phyloP scores from a whole-genome alignment of 1,284 basidiomycete species.

The Moesziomyces aphidis region DNA sequence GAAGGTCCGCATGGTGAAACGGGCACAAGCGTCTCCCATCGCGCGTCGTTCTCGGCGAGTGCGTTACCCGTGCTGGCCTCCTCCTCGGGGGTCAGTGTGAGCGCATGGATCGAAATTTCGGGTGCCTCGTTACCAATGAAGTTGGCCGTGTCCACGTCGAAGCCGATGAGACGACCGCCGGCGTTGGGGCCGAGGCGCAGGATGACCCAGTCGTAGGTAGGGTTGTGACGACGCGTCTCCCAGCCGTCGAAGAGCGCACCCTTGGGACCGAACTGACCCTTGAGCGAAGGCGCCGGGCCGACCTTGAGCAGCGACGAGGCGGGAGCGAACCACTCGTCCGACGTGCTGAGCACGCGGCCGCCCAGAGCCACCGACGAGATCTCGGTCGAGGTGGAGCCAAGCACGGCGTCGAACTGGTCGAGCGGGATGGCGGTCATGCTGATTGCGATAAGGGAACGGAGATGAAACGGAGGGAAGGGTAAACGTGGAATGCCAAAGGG shows the following conservation, averaged over 20 bases:
- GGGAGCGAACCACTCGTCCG: slow-evolving; percentile 96
- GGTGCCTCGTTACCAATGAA: slow-evolving; percentile 90
- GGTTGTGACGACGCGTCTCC: slow-evolving; percentile 92
- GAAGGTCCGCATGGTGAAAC: slow-evolving; percentile 74
- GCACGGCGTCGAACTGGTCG: slow-evolving; percentile 40
- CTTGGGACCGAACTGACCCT: slow-evolving; percentile 92
- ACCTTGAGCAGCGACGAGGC: slow-evolving; percentile 82
- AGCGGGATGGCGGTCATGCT: slow-evolving; percentile 42
- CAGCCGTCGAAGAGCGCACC: slow-evolving; percentile 95
- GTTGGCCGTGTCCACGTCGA: slow-evolving; percentile 95
- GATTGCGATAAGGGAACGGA: neutral
- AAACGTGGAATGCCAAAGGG: neutral
- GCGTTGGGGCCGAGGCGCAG: slow-evolving; percentile 83
- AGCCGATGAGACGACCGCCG: slow-evolving; percentile 79
- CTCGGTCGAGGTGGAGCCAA: slow-evolving; percentile 72
- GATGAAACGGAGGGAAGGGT: neutral
- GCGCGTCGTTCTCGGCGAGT: slow-evolving; percentile 59
- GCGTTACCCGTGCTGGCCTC: slow-evolving; percentile 37
- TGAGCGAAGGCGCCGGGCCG: slow-evolving; percentile 72
- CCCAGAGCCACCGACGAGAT: slow-evolving; percentile 89
- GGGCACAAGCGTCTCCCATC: slow-evolving; percentile 60
- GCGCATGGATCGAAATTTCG: slow-evolving; percentile 54
- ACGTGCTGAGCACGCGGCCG: slow-evolving; percentile 79
- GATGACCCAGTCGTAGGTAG: slow-evolving; percentile 89
- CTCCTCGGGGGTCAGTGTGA: slow-evolving; percentile 31